Conservation (phyloP, 331 rosid species). For the Spiraea crenata region DNA sequence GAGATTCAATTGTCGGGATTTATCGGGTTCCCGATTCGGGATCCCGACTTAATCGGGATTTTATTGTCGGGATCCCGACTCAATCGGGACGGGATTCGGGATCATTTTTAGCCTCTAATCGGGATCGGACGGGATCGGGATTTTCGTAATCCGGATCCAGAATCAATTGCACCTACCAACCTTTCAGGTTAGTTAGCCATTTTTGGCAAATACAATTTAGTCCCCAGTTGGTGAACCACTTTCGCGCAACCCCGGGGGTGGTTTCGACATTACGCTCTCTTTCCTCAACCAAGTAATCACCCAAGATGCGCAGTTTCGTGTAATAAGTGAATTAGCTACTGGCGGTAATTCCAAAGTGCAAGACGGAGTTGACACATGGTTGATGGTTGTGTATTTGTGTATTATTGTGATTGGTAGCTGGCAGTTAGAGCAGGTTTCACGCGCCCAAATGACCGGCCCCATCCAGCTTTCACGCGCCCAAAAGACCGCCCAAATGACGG, state of each 20-base stretch:
- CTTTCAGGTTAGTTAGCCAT: conserved; percentile 53
- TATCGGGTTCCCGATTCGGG: too few relatives aligned
- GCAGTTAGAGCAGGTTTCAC: conserved; percentile 60
- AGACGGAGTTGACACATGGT: conserved; percentile 41
- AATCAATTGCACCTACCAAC: conserved; percentile 48
- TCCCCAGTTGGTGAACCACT: conserved; percentile 20
- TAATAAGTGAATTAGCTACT: conserved; percentile 27
- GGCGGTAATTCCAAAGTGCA: conserved; percentile 8
- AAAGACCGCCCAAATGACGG: conserved; percentile 41
- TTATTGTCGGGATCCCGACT: too few relatives aligned
- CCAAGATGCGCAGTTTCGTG: conserved; percentile 21
- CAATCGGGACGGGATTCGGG: too few relatives aligned
- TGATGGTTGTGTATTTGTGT: conserved; percentile 17
- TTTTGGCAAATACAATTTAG: conserved; percentile 18
- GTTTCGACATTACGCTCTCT: conserved; percentile 24
- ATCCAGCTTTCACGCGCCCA: conserved; percentile 25
- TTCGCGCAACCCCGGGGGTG: conserved; percentile 1
- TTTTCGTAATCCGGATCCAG: too few relatives aligned
- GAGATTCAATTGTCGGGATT: too few relatives aligned
- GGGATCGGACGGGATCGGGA: too few relatives aligned
- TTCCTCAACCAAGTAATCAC: neutral
- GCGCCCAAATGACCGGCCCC: conserved; percentile 39
- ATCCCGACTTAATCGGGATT: too few relatives aligned
- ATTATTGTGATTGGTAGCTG: conserved; percentile 54
- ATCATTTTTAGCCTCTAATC: too few relatives aligned